Conservation (phyloP, 2,329 filamentous ascomycete genomes). For the Catunica adiposa region DNA sequence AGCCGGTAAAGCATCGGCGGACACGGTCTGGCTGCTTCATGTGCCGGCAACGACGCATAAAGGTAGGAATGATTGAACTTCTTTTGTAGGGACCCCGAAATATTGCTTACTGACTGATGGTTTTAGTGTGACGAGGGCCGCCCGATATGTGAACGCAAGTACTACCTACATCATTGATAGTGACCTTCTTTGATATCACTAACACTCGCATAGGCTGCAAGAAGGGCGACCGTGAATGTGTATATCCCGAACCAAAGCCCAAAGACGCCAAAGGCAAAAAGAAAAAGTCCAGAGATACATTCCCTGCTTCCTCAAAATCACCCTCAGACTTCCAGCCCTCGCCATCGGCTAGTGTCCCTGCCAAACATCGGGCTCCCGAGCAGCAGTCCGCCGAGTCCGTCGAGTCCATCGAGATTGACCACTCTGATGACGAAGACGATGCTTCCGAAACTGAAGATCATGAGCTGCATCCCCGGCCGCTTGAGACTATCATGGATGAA, state of each 20-base stretch:
- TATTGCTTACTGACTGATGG: slow-evolving; percentile 17
- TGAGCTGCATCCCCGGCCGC: slow-evolving; percentile 15
- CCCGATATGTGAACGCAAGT: slow-evolving; percentile 65
- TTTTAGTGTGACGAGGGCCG: slow-evolving; percentile 77
- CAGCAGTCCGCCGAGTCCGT: too few species aligned
- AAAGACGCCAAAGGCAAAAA: slow-evolving; percentile 23
- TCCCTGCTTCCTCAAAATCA: not conserved
- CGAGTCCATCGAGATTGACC: not conserved
- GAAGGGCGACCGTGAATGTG: slow-evolving; percentile 80
- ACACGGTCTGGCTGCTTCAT: slow-evolving; percentile 90
- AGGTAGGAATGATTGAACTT: slow-evolving; percentile 28
- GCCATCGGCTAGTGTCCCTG: too few species aligned
- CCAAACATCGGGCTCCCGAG: not conserved
- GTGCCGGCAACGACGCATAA: slow-evolving; percentile 76
- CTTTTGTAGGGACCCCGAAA: not conserved
- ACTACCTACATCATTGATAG: not conserved
- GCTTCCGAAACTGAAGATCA: not conserved
- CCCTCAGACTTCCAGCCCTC: not conserved
- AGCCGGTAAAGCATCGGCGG: slow-evolving; percentile 80
- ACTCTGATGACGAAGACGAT: not conserved
- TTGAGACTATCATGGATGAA: slow-evolving; percentile 40
- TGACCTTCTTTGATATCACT: not conserved
- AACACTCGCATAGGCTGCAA: slow-evolving; percentile 47
- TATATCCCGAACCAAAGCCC: slow-evolving; percentile 59
- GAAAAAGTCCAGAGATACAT: not conserved